Evolutionary conservation across 2,329 filamentous ascomycete species (phyloP).

Genomic region (Drechslera avenae): DNA sequence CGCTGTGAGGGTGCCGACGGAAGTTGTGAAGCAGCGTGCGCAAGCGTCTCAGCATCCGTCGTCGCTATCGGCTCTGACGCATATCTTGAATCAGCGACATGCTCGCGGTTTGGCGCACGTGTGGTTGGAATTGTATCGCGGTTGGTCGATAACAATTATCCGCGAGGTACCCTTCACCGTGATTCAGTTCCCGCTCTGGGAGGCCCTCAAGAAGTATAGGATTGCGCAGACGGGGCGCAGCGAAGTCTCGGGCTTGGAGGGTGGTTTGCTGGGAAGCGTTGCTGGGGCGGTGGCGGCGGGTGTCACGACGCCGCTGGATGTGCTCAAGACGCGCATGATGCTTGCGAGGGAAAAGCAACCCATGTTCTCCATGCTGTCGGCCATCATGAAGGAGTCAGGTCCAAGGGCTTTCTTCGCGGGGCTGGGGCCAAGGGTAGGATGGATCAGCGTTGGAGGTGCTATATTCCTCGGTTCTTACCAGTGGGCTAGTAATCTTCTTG

Average conservation of each 20-base stretch:
- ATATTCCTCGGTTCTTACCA: slow-evolving; percentile 96
- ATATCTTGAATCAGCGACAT: slow-evolving; percentile 62
- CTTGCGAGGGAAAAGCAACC: slow-evolving; percentile 72
- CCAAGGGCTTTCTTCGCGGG: slow-evolving; percentile 74
- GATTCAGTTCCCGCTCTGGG: slow-evolving; percentile 97
- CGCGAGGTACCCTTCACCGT: slow-evolving; percentile 97
- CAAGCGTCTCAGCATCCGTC: slow-evolving; percentile 83
- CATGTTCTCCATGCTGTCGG: slow-evolving; percentile 63
- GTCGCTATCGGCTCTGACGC: slow-evolving; percentile 68
- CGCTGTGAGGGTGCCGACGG: slow-evolving; percentile 88
- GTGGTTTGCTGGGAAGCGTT: slow-evolving; percentile 81
- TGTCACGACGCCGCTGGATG: slow-evolving; percentile 89
- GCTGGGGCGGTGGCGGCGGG: slow-evolving; percentile 86
- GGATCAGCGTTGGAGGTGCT: slow-evolving; percentile 93
- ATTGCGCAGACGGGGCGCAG: slow-evolving; percentile 52
- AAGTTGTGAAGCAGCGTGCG: slow-evolving; percentile 95
- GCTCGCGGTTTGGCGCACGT: slow-evolving; percentile 60
- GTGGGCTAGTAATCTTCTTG: slow-evolving; percentile 78
- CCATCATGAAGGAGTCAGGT: slow-evolving; percentile 69
- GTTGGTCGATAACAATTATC: slow-evolving; percentile 90
- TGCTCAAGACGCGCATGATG: slow-evolving; percentile 97
- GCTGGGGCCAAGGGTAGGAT: slow-evolving; percentile 81
- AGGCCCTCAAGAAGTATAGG: slow-evolving; percentile 80
- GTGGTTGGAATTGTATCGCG: slow-evolving; percentile 84
- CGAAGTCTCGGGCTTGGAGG: slow-evolving; percentile 73